These are phyloP conservation scores for Chlorencoelia australis DNA, from an alignment of 2,329 filamentous ascomycete species.

Conservation along the genomic window DNA sequence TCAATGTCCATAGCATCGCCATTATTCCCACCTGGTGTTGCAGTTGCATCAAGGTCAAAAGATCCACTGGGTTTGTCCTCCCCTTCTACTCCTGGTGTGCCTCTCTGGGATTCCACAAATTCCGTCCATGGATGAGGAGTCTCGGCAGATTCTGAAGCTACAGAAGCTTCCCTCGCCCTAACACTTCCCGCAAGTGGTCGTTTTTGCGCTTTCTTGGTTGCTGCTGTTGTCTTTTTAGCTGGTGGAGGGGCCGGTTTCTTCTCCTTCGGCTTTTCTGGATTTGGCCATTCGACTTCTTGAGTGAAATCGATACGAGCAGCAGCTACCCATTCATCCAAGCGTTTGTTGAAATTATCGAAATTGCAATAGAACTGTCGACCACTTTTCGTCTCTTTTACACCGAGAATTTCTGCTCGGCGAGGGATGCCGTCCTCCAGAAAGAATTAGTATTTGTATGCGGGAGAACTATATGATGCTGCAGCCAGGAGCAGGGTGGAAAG, in stretches of 20 bases:
- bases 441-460: constrained; percentile 13
- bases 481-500: too few species aligned
- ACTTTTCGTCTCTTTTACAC: constrained; percentile 82
- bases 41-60: constrained; percentile 21
- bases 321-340: constrained; percentile 68
- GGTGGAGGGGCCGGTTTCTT: constrained; percentile 55
- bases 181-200: constrained; percentile 19
- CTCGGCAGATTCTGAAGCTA: constrained; percentile 23
- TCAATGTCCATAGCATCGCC: constrained; percentile 42
- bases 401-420: constrained; percentile 92
- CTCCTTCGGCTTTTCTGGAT: constrained; percentile 66
- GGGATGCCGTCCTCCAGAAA: constrained; percentile 61
- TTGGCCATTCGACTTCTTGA: constrained; percentile 93
- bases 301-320: constrained; percentile 73
- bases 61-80: constrained; percentile 18
- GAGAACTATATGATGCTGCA: constrained; percentile 7
- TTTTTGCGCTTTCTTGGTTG: constrained; percentile 33
- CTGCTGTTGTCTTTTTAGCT: constrained; percentile 31
- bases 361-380: constrained; percentile 42
- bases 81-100: constrained; percentile 20
- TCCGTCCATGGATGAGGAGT: constrained; percentile 26
- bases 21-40: constrained; percentile 24
- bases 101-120: constrained; percentile 22
- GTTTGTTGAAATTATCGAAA: constrained; percentile 27
- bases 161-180: constrained; percentile 26